These are phyloP conservation scores for Talaromyces sp. DNA, from an alignment of 2,329 filamentous ascomycete species.

Conservation along the genomic window DNA sequence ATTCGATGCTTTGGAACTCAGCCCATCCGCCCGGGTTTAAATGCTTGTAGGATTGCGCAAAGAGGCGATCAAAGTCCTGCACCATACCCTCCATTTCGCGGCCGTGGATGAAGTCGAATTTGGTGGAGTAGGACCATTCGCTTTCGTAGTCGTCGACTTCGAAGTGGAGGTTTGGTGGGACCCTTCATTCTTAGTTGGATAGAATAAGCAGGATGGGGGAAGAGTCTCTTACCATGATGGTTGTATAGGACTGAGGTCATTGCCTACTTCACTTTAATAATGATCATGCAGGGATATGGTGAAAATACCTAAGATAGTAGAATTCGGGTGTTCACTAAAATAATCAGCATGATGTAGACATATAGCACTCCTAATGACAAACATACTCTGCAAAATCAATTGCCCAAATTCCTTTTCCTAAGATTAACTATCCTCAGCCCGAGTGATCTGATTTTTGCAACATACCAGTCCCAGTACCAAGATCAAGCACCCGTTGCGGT, in stretches of 20 bases:
- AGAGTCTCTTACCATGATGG: constrained; percentile 24
- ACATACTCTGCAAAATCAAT: constrained; percentile 39
- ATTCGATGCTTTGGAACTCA: constrained; percentile 23
- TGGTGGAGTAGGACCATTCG: constrained; percentile 26
- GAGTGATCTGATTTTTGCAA: background rate
- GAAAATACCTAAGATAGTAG: constrained; percentile 29
- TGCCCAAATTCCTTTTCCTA: constrained; percentile 36
- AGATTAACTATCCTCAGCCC: background rate
- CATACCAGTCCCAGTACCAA: constrained; percentile 36
- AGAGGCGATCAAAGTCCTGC: constrained; percentile 27
- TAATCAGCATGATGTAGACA: background rate
- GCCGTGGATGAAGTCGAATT: constrained; percentile 30
- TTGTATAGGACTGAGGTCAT: constrained; percentile 37
- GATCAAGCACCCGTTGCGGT: constrained; percentile 34
- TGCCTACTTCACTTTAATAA: constrained; percentile 14
- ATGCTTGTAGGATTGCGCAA: constrained; percentile 23
- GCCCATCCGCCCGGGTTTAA: constrained; percentile 27
- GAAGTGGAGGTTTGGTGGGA: constrained; percentile 31
- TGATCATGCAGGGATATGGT: background rate
- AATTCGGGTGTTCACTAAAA: constrained; percentile 29
- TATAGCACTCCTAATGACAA: background rate
- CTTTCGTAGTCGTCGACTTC: constrained; percentile 29
- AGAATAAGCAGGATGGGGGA: background rate
- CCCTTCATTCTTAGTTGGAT: constrained; percentile 9
- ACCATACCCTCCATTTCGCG: constrained; percentile 28